These are phyloP conservation scores for Oryza coarctata DNA, from an alignment of 176 grass and related monocot species.

Conservation along the genomic window DNA sequence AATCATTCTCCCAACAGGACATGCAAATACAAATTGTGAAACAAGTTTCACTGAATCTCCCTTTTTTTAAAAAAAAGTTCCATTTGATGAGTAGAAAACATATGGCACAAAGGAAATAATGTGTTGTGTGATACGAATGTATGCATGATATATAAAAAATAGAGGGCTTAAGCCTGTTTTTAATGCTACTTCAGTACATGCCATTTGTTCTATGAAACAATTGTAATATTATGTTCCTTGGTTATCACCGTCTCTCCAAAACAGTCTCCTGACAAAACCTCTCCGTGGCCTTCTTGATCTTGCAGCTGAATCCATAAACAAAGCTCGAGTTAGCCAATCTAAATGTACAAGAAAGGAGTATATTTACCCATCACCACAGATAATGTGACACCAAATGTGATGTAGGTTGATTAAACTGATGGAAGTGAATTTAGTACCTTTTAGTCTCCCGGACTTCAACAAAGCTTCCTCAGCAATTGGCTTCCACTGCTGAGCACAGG, in stretches of 20 bases:
- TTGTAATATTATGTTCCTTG: neutral
- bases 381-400: neutral
- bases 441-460: constrained; percentile 65
- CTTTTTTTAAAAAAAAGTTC: no score
- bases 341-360: neutral
- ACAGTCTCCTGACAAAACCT: constrained; percentile 38
- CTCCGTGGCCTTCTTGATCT: constrained; percentile 37
- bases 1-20: no score
- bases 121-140: no score
- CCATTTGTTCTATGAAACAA: neutral
- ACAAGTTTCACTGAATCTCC: neutral
- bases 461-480: constrained; percentile 86
- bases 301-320: constrained; percentile 27
- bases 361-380: neutral
- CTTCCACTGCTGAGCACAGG: constrained; percentile 84
- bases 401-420: neutral
- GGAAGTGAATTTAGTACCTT: constrained; percentile 45
- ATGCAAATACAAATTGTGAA: neutral
- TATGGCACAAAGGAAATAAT: neutral
- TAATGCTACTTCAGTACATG: neutral
- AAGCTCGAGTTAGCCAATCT: constrained; percentile 15
- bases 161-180: neutral
- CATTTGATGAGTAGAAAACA: neutral
- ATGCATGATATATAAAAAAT: constrained; percentile 1
- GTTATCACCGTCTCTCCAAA: constrained; percentile 21